A percentile compares a stretch with the other conserved stretches of the same genome.
These are phyloP conservation scores for Daldinia sp. DNA, from an alignment of 2,329 filamentous ascomycete genomes.

Conservation along the genomic window DNA sequence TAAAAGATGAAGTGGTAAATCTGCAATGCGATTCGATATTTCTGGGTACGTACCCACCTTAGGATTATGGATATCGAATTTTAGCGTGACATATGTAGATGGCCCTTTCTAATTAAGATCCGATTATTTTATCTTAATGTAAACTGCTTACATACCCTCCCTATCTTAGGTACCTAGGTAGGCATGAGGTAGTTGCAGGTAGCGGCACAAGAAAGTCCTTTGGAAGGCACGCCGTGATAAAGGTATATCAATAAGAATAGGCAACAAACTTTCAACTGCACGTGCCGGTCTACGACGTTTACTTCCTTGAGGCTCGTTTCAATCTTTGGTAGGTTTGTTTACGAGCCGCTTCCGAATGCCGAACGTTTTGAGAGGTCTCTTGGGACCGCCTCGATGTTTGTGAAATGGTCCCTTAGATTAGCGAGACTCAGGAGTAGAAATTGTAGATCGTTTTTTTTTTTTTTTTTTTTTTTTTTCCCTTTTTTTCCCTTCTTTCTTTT, in stretches of 20 bases:
- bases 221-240: neutral
- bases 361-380: no score
- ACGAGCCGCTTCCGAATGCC: neutral
- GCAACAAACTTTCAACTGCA: neutral
- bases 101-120: neutral
- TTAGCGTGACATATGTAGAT: neutral
- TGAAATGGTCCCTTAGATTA: no score
- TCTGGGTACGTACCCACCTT: neutral
- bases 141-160: neutral
- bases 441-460: neutral
- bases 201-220: neutral
- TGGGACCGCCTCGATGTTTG: no score
- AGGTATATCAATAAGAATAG: neutral
- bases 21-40: conserved; percentile 11
- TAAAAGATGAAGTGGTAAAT: conserved; percentile 11
- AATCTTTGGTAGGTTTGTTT: neutral
- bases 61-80: neutral
- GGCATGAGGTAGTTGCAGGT: neutral
- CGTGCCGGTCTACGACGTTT: neutral
- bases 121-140: neutral
- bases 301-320: no score
- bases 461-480: neutral
- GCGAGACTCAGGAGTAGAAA: no score
- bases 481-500: no score
- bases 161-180: neutral